phyloP scores from a whole-genome alignment of 225 moss, liverwort and hornwort species.

The Ulota crispa region DNA sequence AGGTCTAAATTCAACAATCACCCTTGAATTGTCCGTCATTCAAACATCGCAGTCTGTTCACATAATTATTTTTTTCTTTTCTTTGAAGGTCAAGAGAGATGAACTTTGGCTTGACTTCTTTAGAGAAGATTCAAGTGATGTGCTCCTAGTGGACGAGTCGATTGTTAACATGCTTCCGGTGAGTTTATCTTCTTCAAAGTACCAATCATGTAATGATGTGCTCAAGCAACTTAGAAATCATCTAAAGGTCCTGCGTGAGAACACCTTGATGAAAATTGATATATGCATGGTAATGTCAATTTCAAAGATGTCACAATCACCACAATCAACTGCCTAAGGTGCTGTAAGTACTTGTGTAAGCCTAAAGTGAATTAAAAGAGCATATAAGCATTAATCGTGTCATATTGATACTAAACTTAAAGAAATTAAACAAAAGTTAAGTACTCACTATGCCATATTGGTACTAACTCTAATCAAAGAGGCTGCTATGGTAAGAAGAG shows the following conservation, averaged over 20 bases:
- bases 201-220: conserved; percentile 24
- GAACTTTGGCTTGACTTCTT: conserved; percentile 1
- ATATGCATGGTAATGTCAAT: background rate
- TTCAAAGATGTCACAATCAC: background rate
- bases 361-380: background rate
- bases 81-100: conserved; percentile 25
- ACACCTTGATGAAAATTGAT: conserved; percentile 35
- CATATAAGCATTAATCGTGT: background rate
- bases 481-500: background rate
- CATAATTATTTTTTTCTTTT: background rate
- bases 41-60: background rate
- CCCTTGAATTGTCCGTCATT: background rate
- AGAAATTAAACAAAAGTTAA: too few species aligned
- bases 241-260: conserved; percentile 55
- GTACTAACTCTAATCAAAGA: background rate
- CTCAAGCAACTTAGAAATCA: conserved; percentile 59
- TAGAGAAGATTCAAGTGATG: conserved; percentile 4
- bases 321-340: background rate
- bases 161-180: conserved; percentile 35
- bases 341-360: background rate
- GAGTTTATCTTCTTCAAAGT: background rate
- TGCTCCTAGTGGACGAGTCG: conserved; percentile 17
- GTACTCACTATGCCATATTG: too few species aligned
- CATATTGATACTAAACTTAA: background rate
- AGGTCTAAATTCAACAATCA: background rate